These are phyloP conservation scores for Anacardium occidentale DNA, from an alignment of 345 rosid genomes.

Conservation along the genomic window DNA sequence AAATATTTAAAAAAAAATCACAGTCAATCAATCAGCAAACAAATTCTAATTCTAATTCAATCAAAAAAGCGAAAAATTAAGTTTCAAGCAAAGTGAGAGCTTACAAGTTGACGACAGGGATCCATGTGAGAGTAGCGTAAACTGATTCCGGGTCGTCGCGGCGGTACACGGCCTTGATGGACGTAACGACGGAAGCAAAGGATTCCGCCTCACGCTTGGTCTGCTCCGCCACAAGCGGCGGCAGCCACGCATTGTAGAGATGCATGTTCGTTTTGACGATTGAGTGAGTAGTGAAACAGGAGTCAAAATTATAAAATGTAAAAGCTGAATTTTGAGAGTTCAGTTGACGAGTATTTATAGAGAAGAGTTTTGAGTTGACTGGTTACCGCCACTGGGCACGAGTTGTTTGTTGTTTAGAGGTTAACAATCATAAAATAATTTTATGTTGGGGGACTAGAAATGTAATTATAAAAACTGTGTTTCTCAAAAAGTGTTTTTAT, in stretches of 20 bases:
- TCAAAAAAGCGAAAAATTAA: background rate
- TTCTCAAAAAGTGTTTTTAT: no score
- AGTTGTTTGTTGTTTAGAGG: no score
- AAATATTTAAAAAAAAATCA: background rate
- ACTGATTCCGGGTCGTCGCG: slow-evolving; percentile 91
- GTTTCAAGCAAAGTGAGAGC: slow-evolving; percentile 20
- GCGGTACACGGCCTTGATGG: slow-evolving; percentile 58
- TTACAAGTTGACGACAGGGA: slow-evolving; percentile 88
- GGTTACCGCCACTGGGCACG: no score
- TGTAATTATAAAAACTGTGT: no score
- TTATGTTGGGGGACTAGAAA: no score
- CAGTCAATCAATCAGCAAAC: background rate
- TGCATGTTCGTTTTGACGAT: slow-evolving; percentile 48
- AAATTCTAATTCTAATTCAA: background rate
- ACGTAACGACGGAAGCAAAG: slow-evolving; percentile 61
- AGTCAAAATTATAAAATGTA: background rate
- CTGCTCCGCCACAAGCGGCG: slow-evolving; percentile 88
- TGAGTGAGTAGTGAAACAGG: background rate
- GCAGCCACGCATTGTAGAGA: slow-evolving; percentile 93
- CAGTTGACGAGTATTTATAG: slow-evolving; percentile 21
- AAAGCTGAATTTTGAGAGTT: background rate
- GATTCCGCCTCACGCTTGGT: slow-evolving; percentile 77
- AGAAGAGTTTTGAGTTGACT: no score
- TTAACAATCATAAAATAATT: no score
- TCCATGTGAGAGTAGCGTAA: slow-evolving; percentile 84